Base-by-base conservation (phyloP, 345 rosid species). In the Bruguiera gymnorhiza region DNA sequence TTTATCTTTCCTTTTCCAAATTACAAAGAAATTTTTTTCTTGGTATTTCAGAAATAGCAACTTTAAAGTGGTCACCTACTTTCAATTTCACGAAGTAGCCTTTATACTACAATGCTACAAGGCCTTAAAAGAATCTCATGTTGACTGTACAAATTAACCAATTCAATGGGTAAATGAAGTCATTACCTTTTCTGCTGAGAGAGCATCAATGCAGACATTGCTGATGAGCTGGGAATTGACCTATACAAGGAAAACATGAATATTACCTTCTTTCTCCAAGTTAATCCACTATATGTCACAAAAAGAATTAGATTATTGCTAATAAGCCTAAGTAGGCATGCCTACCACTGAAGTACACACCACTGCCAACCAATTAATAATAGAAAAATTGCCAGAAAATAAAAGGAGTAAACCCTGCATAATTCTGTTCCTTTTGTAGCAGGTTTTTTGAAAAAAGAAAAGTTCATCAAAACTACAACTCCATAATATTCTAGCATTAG, bases 151-250 rank as follows among this genome's bases (percentile, higher is more conserved):
- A 48, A 43, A 43, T 13, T 13, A 13, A 43, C 50, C 50, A n/a
- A 62, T 51, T 27, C 18, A 11, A 9, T 59, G 51, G 26, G 23
- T 4, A 29, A 55, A 13, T 10, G 15, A 43, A 53, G 8, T 52
- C 24, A 61, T 71, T 82, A 92, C 96, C 97, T 96, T 96, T 87
- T 92, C 98, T 8, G 97, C 99, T 60, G 98, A 93, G 53, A 93
- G 96, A 73, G 98, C 99, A 79, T 96, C 99, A 54, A 89, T 90
- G 83, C 99, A 95, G 72, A 86, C 87, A 78, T 95, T 95, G 83
- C 99, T 95, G 81, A 95, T 92, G 76, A 95, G 98, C 83, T 95
- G 99, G 29, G 99, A 95, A 81, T 95, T 95, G 63, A 92, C 99
- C 99, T 95, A 88, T 20, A 39, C 26, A 63, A 27, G 39, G 19